Percentiles rank a stretch among this genome's conserved stretches.
phyloP scores from a whole-genome alignment of 345 rosid species.

The Salix purpurea region DNA sequence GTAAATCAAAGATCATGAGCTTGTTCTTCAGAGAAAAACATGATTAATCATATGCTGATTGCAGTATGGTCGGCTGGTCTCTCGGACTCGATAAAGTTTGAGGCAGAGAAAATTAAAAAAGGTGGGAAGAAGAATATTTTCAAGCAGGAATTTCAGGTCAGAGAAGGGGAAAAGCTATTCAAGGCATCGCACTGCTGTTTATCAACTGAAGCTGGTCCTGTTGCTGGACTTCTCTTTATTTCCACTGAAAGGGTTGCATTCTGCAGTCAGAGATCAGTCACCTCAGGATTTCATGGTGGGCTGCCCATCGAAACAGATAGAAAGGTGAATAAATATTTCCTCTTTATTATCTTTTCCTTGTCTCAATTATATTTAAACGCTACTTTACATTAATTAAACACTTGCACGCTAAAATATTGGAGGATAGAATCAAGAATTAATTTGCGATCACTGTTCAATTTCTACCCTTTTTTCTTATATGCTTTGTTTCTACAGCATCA shows the following conservation, averaged over 20 bases:
- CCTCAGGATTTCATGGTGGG: neutral
- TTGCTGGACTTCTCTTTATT: constrained; percentile 43
- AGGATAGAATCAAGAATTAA: neutral
- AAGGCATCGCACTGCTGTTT: constrained; percentile 50
- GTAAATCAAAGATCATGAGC: neutral
- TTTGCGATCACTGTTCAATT: too few species aligned
- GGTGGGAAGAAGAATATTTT: constrained; percentile 42
- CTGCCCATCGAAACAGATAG: constrained; percentile 10
- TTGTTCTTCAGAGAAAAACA: neutral
- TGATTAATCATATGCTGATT: neutral
- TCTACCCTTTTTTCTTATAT: too few species aligned
- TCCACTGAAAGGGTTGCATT: constrained; percentile 37
- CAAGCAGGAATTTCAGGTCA: constrained; percentile 30
- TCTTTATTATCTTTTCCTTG: too few species aligned
- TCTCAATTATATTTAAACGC: neutral
- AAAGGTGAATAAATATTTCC: constrained; percentile 22
- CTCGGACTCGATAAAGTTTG: constrained; percentile 41
- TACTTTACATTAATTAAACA: neutral
- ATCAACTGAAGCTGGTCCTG: constrained; percentile 42
- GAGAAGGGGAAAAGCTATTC: constrained; percentile 36
- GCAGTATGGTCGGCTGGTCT: constrained; percentile 35
- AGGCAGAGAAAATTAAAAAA: constrained; percentile 35
- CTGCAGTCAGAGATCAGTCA: constrained; percentile 32
- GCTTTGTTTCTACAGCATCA: too few species aligned
- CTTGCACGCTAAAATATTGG: neutral